A percentile compares a stretch with the other conserved stretches of the same genome.
Evolutionary conservation across 257 asterid species (phyloP).

Genomic region (Lycium barbarum): DNA sequence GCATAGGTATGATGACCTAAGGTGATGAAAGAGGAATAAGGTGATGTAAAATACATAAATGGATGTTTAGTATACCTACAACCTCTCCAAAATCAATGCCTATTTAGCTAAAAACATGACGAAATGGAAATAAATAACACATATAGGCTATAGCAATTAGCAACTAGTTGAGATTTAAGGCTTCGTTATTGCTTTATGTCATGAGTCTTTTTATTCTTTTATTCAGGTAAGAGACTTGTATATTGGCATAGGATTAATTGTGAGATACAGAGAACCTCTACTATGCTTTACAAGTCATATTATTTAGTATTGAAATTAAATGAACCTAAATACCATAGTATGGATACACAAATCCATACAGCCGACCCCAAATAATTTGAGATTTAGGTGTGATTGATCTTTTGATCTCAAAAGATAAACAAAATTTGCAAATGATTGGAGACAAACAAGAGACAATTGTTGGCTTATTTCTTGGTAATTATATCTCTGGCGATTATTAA

Average conservation of each 20-base stretch:
- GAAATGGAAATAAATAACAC: background rate
- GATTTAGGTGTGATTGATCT: background rate
- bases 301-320: background rate
- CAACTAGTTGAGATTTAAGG: conserved; percentile 5
- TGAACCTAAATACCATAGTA: background rate
- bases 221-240: background rate
- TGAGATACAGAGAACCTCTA: background rate
- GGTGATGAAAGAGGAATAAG: background rate
- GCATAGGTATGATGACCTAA: background rate
- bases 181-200: background rate
- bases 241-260: background rate
- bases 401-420: background rate
- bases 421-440: conserved; percentile 12
- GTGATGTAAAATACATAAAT: background rate
- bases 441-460: conserved; percentile 17
- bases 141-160: background rate
- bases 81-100: background rate
- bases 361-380: background rate
- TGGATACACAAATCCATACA: conserved; percentile 7
- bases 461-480: background rate
- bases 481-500: background rate
- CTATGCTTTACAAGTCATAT: background rate
- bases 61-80: conserved; percentile 20
- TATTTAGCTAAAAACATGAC: background rate
- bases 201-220: background rate